Conservation (phyloP, 257 asterid genomes). For the Nicotiana knightiana region DNA sequence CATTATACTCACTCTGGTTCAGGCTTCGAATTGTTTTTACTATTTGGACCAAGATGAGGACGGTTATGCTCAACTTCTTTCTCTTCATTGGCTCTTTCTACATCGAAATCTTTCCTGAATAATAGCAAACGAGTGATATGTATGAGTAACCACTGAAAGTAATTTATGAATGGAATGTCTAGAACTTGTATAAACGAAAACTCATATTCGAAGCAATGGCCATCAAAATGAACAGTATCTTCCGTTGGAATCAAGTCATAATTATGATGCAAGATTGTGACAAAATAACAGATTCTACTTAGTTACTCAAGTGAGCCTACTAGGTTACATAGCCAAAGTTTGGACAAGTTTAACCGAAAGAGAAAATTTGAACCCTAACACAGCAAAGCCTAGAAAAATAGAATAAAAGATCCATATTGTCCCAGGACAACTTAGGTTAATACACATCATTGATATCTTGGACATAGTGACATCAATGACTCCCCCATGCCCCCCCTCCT, state of each 20-base stretch:
- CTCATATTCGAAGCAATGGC: neutral
- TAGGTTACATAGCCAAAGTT: neutral
- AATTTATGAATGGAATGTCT: neutral
- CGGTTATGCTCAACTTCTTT: conserved; percentile 40
- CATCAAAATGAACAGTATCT: neutral
- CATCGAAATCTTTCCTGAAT: conserved; percentile 69
- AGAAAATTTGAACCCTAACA: neutral
- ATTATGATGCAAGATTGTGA: neutral
- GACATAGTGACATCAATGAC: neutral
- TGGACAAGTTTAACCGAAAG: neutral
- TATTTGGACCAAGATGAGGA: conserved; percentile 38
- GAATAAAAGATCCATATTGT: neutral
- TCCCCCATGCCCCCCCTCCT: neutral
- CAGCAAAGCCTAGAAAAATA: neutral
- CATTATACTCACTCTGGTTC: conserved; percentile 57
- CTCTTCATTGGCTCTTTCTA: conserved; percentile 67
- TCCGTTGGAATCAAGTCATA: neutral
- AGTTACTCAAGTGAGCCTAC: neutral
- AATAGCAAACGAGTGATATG: conserved; percentile 9
- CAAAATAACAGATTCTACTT: neutral
- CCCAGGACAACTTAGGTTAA: neutral
- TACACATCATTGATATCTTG: neutral
- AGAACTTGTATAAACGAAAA: neutral
- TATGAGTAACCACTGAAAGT: neutral
- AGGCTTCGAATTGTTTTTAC: conserved; percentile 37